Conservation (phyloP, 2,329 filamentous ascomycete genomes). For the Sclerotinia sclerotiorum region DNA sequence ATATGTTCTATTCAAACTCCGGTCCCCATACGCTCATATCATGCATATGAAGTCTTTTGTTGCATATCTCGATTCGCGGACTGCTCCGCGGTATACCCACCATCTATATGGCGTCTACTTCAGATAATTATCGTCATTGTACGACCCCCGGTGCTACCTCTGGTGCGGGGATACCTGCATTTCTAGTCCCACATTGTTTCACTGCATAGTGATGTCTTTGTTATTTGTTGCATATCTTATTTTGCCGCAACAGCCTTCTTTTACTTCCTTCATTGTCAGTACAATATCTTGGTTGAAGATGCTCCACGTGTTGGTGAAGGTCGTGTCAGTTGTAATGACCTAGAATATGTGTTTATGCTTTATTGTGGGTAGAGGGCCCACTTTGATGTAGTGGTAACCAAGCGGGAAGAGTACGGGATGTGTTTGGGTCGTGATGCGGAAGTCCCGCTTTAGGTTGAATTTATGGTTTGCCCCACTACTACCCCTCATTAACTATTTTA, state of each 20-base stretch:
- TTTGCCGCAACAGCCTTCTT: conserved; percentile 6
- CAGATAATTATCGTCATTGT: neutral
- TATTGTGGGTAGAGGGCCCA: neutral
- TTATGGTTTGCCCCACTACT: conserved; percentile 6
- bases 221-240: conserved; percentile 12
- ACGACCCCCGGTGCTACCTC: neutral
- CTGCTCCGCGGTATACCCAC: neutral
- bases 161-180: conserved; percentile 1
- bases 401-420: neutral
- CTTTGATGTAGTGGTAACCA: neutral
- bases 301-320: conserved; percentile 5
- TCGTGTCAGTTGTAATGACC: neutral
- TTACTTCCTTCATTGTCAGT: neutral
- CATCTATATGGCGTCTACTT: neutral
- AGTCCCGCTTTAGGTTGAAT: conserved; percentile 12
- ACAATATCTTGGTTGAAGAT: neutral
- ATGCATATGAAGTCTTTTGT: neutral
- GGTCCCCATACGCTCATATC: neutral
- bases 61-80: conserved; percentile 8
- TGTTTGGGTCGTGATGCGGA: neutral
- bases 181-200: neutral
- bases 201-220: neutral
- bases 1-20: neutral
- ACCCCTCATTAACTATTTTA: conserved; percentile 8
- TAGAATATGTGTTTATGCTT: neutral